Evolutionary conservation across 441 rosid genomes (phyloP).

Genomic region (Jatropha multifida): DNA sequence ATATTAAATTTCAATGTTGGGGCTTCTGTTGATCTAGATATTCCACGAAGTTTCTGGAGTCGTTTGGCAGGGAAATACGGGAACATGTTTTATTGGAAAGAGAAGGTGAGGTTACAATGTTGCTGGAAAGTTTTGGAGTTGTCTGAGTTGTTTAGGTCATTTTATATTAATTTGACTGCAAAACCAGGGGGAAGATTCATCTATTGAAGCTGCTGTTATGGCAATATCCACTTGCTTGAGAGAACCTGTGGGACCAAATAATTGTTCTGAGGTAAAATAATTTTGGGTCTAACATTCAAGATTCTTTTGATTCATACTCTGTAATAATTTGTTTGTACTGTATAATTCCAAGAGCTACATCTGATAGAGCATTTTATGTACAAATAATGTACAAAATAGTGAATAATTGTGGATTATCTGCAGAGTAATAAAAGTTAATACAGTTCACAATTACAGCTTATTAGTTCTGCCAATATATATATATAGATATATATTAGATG

Average conservation of each 20-base stretch:
- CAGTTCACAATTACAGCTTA: not conserved
- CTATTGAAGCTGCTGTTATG: constrained; percentile 85
- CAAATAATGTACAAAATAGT: not conserved
- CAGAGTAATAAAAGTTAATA: not conserved
- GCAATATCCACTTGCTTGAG: constrained; percentile 82
- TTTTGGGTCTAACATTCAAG: constrained; percentile 5
- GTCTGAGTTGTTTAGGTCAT: not conserved
- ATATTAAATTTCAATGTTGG: constrained; percentile 67
- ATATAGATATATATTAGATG: too few species aligned
- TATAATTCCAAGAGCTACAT: not conserved
- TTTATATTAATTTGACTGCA: constrained; percentile 10
- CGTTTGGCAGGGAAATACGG: constrained; percentile 87
- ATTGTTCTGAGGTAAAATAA: constrained; percentile 70
- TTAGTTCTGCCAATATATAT: not conserved
- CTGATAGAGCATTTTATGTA: not conserved
- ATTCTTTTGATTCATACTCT: constrained; percentile 5
- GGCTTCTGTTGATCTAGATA: constrained; percentile 61
- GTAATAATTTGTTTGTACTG: constrained; percentile 4
- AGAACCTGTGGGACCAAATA: constrained; percentile 77
- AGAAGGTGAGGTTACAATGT: constrained; percentile 35
- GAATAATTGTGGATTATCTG: not conserved
- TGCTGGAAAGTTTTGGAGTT: not conserved
- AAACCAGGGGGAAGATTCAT: constrained; percentile 74
- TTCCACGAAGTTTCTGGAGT: constrained; percentile 79
- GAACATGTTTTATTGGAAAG: constrained; percentile 80